phyloP scores from a whole-genome alignment of 352 stramenopile species.

The Pythium apleroticum region DNA sequence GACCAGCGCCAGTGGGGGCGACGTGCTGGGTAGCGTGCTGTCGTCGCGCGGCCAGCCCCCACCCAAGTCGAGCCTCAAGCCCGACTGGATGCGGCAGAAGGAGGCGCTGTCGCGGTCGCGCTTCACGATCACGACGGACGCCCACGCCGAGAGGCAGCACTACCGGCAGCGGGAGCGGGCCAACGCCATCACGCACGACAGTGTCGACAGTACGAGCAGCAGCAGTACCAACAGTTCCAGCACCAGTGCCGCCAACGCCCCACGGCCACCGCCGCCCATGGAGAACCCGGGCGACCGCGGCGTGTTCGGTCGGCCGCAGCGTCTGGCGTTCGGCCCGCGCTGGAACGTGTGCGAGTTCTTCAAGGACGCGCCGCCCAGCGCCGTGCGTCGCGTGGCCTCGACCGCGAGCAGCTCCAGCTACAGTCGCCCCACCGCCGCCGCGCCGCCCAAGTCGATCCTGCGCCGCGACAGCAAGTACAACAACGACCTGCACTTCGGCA shows the following conservation, averaged over 20 bases:
- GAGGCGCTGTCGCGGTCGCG: conserved; percentile 59
- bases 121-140: conserved; percentile 59
- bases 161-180: conserved; percentile 37
- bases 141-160: conserved; percentile 46
- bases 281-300: conserved; percentile 35
- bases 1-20: not conserved
- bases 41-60: not conserved
- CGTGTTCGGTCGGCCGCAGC: conserved; percentile 59
- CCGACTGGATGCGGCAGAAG: conserved; percentile 68
- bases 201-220: not conserved
- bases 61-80: conserved; percentile 48
- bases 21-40: conserved; percentile 14
- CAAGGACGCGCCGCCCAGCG: conserved; percentile 35
- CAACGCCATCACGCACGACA: conserved; percentile 32
- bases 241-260: conserved; percentile 11
- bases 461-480: conserved; percentile 57
- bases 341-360: conserved; percentile 62
- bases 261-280: not conserved
- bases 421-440: conserved; percentile 7
- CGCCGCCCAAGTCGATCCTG: conserved; percentile 38
- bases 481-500: conserved; percentile 31
- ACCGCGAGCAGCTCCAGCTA: conserved; percentile 5
- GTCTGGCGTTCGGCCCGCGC: conserved; percentile 55
- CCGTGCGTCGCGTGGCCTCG: conserved; percentile 25
- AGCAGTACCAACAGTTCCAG: not conserved